Percentiles rank a stretch among this genome's conserved stretches.
phyloP scores from a whole-genome alignment of 2,329 filamentous ascomycete species.

The Cucurbitaria berberidis region DNA sequence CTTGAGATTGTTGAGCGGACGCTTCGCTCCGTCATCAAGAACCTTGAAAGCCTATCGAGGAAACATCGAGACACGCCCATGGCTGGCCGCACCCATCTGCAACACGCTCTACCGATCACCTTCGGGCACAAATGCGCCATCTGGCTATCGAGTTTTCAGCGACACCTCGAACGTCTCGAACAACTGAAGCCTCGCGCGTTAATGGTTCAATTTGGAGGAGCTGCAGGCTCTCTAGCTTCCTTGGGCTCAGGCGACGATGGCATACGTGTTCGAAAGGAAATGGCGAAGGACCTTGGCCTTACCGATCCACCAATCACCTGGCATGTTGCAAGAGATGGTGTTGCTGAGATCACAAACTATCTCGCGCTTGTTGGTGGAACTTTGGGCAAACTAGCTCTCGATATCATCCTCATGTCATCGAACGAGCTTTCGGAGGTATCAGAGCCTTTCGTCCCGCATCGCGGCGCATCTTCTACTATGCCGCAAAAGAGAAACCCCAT shows the following conservation, averaged over 20 bases:
- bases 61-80: slow-evolving; percentile 61
- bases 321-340: slow-evolving; percentile 62
- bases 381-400: slow-evolving; percentile 62
- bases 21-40: slow-evolving; percentile 52
- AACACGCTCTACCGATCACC: slow-evolving; percentile 63
- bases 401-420: slow-evolving; percentile 64
- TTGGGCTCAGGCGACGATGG: slow-evolving; percentile 57
- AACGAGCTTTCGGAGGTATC: slow-evolving; percentile 62
- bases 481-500: slow-evolving; percentile 63
- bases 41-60: slow-evolving; percentile 51
- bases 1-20: slow-evolving; percentile 56
- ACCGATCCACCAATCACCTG: slow-evolving; percentile 61
- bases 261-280: slow-evolving; percentile 55
- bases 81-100: slow-evolving; percentile 64
- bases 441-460: slow-evolving; percentile 54
- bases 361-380: slow-evolving; percentile 61
- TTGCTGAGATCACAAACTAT: slow-evolving; percentile 62
- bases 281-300: slow-evolving; percentile 58
- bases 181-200: slow-evolving; percentile 56
- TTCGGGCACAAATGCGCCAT: slow-evolving; percentile 66
- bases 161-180: slow-evolving; percentile 57
- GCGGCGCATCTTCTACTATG: slow-evolving; percentile 46
- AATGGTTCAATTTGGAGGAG: slow-evolving; percentile 63
- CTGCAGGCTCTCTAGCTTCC: slow-evolving; percentile 62
- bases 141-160: slow-evolving; percentile 58